phyloP scores from a whole-genome alignment of 305 asterid genomes.

The Vinca major region DNA sequence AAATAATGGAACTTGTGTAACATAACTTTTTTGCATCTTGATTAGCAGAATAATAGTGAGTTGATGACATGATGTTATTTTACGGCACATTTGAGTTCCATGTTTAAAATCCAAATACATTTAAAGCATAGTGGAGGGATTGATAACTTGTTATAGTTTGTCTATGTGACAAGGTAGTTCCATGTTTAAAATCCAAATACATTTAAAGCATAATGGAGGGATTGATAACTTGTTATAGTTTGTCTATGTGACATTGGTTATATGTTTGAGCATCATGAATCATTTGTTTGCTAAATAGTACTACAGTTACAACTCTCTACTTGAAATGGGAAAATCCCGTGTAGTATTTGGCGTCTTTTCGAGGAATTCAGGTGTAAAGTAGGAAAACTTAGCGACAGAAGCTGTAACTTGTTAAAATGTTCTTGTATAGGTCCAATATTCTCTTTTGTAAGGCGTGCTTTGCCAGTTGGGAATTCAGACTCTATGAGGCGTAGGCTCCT shows the following conservation, averaged over 20 bases:
- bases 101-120: neutral
- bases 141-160: neutral
- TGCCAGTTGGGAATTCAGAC: neutral
- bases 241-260: neutral
- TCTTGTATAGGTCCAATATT: neutral
- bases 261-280: neutral
- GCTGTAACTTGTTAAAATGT: neutral
- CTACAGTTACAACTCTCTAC: neutral
- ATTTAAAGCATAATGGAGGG: neutral
- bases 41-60: constrained; percentile 7
- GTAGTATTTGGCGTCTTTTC: no score
- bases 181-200: neutral
- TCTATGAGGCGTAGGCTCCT: neutral
- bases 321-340: neutral
- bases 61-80: constrained; percentile 3
- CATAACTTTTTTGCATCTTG: neutral
- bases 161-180: no score
- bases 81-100: neutral
- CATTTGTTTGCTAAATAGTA: neutral
- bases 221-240: neutral
- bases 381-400: neutral
- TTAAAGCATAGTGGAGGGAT: neutral
- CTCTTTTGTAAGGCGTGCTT: neutral
- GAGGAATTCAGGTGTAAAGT: no score
- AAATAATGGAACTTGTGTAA: constrained; percentile 2